Evolutionary conservation across 140 eudicot genomes (phyloP).

Genomic region (Cichorium intybus): DNA sequence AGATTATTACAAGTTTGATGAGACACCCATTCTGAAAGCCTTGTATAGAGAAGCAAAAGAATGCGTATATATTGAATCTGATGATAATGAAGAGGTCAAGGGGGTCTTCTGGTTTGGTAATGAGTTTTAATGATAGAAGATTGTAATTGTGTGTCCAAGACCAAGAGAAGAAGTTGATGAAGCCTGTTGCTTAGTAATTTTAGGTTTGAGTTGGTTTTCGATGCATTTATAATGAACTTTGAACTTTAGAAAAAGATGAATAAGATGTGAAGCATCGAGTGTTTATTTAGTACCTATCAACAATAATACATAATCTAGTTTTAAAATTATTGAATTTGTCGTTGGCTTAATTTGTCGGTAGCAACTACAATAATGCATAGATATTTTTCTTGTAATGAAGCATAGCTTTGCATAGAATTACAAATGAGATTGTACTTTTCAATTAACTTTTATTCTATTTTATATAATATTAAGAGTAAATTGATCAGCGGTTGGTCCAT

Average conservation of each 20-base stretch:
- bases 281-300: no score
- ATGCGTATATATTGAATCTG: constrained; percentile 40
- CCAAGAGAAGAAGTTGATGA: background rate
- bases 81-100: constrained; percentile 24
- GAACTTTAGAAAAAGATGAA: background rate
- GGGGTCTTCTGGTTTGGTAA: constrained; percentile 46
- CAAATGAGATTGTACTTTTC: no score
- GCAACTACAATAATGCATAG: no score
- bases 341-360: no score
- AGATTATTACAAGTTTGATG: constrained; percentile 46
- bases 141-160: background rate
- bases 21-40: constrained; percentile 39
- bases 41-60: constrained; percentile 52
- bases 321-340: no score
- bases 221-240: background rate
- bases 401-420: no score
- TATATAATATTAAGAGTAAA: no score
- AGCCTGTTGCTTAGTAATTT: background rate
- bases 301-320: no score
- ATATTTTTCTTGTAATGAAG: no score
- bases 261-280: background rate
- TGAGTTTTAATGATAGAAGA: background rate
- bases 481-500: no score
- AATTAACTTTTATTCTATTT: no score
- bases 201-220: background rate